phyloP scores from a whole-genome alignment of 2,329 filamentous ascomycete species.

The Colletotrichum graminicola region DNA sequence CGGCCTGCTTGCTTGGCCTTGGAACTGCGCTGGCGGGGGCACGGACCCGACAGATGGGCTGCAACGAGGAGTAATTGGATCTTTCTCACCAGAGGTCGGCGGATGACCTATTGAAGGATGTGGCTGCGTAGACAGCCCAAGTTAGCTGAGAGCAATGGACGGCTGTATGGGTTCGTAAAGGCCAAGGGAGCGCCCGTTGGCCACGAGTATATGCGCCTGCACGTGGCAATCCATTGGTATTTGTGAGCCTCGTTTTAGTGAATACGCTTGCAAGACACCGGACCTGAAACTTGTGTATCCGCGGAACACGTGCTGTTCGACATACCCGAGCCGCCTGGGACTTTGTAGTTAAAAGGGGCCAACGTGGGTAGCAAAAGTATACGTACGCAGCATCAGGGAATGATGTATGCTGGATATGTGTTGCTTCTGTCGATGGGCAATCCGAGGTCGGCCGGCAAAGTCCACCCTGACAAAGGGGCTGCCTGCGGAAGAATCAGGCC shows the following conservation, averaged over 20 bases:
- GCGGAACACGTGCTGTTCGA: background rate
- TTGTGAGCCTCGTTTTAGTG: background rate
- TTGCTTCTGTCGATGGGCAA: slow-evolving; percentile 9
- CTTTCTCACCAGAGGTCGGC: background rate
- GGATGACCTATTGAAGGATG: background rate
- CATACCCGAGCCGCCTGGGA: background rate
- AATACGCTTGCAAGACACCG: background rate
- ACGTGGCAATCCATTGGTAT: no score
- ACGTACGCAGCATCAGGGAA: background rate
- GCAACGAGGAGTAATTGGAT: background rate
- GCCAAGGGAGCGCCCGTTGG: background rate
- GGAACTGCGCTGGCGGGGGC: background rate
- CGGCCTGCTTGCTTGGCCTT: slow-evolving; percentile 45
- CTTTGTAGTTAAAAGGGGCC: background rate
- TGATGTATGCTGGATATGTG: slow-evolving; percentile 1
- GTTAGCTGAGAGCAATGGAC: background rate
- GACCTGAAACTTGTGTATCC: background rate
- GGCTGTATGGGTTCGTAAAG: background rate
- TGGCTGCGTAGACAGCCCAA: background rate
- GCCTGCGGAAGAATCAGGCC: slow-evolving; percentile 6
- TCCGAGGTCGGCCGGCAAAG: slow-evolving; percentile 12
- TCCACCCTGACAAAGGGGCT: background rate
- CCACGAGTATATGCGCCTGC: background rate
- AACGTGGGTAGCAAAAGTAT: background rate
- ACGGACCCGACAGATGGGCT: background rate